These are phyloP conservation scores for Phytopythium kandeliae DNA, from an alignment of 352 stramenopile species.

Conservation along the genomic window DNA sequence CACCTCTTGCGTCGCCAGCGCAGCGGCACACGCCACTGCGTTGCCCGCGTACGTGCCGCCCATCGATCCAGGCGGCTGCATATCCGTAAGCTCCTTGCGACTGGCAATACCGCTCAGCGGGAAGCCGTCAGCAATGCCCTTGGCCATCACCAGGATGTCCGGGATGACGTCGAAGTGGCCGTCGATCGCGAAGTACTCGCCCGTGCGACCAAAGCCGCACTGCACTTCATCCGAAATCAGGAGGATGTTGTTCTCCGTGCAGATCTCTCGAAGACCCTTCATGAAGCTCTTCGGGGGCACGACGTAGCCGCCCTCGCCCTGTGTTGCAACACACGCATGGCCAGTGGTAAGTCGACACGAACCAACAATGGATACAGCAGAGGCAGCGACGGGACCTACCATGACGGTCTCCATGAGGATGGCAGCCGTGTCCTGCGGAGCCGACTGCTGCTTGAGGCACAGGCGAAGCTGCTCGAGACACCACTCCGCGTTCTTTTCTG, in stretches of 20 bases:
- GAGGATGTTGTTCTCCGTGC: slow-evolving; percentile 90
- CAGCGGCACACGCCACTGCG: slow-evolving; percentile 87
- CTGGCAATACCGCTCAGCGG: slow-evolving; percentile 88
- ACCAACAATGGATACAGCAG: too few relatives aligned
- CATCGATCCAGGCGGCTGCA: slow-evolving; percentile 84
- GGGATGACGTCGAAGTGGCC: slow-evolving; percentile 79
- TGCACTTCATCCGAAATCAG: slow-evolving; percentile 93
- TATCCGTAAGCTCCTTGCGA: slow-evolving; percentile 82
- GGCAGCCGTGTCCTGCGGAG: slow-evolving; percentile 81
- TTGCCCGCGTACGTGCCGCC: slow-evolving; percentile 93
- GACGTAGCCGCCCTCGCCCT: slow-evolving; percentile 91
- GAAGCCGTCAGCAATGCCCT: slow-evolving; percentile 91
- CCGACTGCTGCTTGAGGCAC: slow-evolving; percentile 89
- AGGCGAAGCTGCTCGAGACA: slow-evolving; percentile 84
- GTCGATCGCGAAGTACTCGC: slow-evolving; percentile 85
- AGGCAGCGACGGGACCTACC: slow-evolving; percentile 1
- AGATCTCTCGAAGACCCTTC: slow-evolving; percentile 87
- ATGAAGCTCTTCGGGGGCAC: slow-evolving; percentile 90
- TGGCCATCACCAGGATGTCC: slow-evolving; percentile 92
- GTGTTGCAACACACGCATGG: background rate
- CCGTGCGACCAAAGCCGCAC: slow-evolving; percentile 85
- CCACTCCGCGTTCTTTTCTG: slow-evolving; percentile 56
- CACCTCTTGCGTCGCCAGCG: slow-evolving; percentile 80
- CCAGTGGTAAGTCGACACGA: background rate
- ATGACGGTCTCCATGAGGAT: slow-evolving; percentile 91